These are phyloP conservation scores for Jackrogersella minutella DNA, from an alignment of 495 filamentous ascomycete genomes.

Conservation along the genomic window DNA sequence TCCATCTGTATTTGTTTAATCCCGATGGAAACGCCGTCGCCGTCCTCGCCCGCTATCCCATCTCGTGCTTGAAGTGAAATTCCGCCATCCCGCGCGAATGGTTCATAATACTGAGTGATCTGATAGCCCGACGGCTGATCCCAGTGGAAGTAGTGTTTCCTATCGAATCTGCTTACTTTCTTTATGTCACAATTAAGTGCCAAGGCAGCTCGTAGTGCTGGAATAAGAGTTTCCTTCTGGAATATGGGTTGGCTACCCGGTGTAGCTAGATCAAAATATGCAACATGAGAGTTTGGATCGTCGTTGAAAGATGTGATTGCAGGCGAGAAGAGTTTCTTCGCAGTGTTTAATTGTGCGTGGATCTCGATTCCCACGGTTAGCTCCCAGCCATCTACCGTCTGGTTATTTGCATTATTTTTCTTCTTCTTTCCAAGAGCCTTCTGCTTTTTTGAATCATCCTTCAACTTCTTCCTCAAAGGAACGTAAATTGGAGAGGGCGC, in stretches of 20 bases:
- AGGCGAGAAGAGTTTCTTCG: conserved; percentile 82
- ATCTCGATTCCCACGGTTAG: conserved; percentile 96
- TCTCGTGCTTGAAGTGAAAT: conserved; percentile 77
- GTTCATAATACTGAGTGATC: conserved; percentile 94
- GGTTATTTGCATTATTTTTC: conserved; percentile 56
- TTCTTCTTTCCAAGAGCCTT: conserved; percentile 50
- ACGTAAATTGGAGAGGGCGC: conserved; percentile 37
- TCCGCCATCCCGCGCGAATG: conserved; percentile 80
- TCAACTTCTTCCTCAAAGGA: conserved; percentile 77
- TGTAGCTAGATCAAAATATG: conserved; percentile 87
- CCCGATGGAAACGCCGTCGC: conserved; percentile 70
- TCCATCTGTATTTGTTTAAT: conserved; percentile 97
- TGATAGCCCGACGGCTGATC: conserved; percentile 97
- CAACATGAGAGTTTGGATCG: conserved; percentile 82
- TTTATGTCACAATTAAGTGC: conserved; percentile 83
- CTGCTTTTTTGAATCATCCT: conserved; percentile 70
- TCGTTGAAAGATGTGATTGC: conserved; percentile 75
- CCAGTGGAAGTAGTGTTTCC: conserved; percentile 99
- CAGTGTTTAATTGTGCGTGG: conserved; percentile 92
- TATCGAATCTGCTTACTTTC: conserved; percentile 80
- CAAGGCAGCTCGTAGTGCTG: conserved; percentile 86
- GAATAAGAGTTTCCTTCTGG: conserved; percentile 82
- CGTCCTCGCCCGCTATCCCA: conserved; percentile 76
- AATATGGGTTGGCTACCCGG: conserved; percentile 90
- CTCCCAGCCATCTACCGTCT: conserved; percentile 74